Base-by-base conservation (phyloP, 2,329 filamentous ascomycete genomes). In the Trichoderma koningii region DNA sequence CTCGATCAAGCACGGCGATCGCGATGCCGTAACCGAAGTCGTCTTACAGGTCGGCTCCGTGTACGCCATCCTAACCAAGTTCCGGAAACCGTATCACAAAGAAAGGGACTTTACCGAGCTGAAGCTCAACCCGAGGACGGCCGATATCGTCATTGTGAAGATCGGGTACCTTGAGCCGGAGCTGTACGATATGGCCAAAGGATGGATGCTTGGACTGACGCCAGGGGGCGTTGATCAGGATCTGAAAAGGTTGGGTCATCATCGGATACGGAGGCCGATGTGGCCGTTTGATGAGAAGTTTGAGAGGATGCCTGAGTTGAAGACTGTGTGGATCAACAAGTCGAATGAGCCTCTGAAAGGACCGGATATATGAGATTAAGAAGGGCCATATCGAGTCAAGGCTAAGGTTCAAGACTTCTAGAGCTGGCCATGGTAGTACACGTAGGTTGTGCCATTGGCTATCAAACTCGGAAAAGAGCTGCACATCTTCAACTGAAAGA, bases 91-190 rank as follows among this genome's bases (percentile, higher is more conserved):
- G 1, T 85, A 85, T 67, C 83, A 85, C 67, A 77, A 78, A 53
- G 82, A 85, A 68, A 75, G 72, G 12, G 83, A 85, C 69, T 85
- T 85, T 67, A 81, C 78, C 0, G 79, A 80, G 3, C 75, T 85
- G 0, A 65, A 79, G 50, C 77, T 85, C 0, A 53, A 72, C 9
- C 82, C 82, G 1, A 77, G 82, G 2, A 68, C 75, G 5, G 77
- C 79, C 0, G 81, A 83, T 67, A 78, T 85, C 23, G 82, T 85
- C 0, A 78, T 85, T 50, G 82, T 85, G 26, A 85, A 85, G 71
- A 85, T 85, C 51, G 83, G 83, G 17, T 85, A 85, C 64, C 71
- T 85, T 1, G 83, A 85, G 69, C 83, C 83, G 3, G 79, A 85
- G 69, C 72, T 85, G 5, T 83, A 83, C 66, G 78, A 78, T 57